Conservation (phyloP, 352 stramenopile genomes). For the Globisporangium polare region DNA sequence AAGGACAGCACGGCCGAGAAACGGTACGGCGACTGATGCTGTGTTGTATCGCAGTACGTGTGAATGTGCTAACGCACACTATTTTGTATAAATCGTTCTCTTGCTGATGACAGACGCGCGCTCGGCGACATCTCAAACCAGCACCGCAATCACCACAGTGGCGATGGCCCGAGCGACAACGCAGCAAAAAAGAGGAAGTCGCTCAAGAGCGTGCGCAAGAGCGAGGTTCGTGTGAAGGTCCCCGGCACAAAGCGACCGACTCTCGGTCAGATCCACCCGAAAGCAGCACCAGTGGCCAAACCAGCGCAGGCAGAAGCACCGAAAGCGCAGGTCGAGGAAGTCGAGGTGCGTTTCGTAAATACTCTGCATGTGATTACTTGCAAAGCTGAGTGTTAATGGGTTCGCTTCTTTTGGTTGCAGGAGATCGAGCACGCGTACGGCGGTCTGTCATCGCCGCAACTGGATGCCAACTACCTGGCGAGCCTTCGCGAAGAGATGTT, state of each 20-base stretch:
- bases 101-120: conserved; percentile 34
- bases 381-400: not conserved
- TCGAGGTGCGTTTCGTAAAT: conserved; percentile 29
- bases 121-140: conserved; percentile 81
- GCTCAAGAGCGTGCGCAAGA: conserved; percentile 15
- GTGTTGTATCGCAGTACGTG: not conserved
- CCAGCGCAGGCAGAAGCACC: conserved; percentile 13
- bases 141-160: conserved; percentile 32
- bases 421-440: conserved; percentile 76
- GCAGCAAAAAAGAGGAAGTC: conserved; percentile 24
- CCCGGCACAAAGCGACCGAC: conserved; percentile 16
- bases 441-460: conserved; percentile 34
- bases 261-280: not conserved
- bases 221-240: conserved; percentile 23
- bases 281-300: not conserved
- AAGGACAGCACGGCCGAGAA: conserved; percentile 39
- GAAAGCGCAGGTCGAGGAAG: conserved; percentile 24
- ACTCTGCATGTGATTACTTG: not conserved
- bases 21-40: conserved; percentile 15
- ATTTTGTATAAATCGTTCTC: not conserved
- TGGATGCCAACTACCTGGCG: conserved; percentile 35
- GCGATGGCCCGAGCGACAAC: conserved; percentile 1
- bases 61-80: not conserved
- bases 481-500: conserved; percentile 51
- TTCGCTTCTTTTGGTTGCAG: conserved; percentile 17